phyloP scores from a whole-genome alignment of 345 rosid species.

The Isatis tinctoria region DNA sequence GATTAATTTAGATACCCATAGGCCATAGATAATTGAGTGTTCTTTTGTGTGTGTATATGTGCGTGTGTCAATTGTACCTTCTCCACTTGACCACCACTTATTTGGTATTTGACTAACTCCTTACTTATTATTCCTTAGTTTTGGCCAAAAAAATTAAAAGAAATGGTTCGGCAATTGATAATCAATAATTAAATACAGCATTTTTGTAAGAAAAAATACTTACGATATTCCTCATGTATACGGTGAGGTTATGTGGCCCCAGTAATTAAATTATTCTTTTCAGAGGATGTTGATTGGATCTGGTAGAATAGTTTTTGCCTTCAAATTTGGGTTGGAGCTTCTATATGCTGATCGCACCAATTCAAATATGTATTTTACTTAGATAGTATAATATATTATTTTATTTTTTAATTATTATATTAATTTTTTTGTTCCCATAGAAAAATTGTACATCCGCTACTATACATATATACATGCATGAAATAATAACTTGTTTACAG shows the following conservation, averaged over 20 bases:
- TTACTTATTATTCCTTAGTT: neutral
- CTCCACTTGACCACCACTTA: neutral
- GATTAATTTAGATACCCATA: neutral
- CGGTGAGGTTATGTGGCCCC: neutral
- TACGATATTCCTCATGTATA: neutral
- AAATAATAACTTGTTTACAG: neutral
- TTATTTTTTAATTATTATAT: neutral
- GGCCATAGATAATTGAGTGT: neutral
- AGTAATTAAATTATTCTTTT: neutral
- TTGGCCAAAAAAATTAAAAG: neutral
- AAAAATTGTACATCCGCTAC: neutral
- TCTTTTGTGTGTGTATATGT: neutral
- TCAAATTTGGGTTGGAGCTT: neutral
- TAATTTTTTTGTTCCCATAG: neutral
- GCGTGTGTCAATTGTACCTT: neutral
- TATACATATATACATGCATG: neutral
- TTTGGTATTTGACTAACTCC: neutral
- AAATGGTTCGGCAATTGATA: neutral
- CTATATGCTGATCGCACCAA: neutral
- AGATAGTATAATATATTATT: neutral
- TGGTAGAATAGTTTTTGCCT: neutral
- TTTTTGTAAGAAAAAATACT: too few species aligned
- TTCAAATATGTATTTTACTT: neutral
- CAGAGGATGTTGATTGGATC: neutral
- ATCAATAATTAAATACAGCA: too few species aligned